Evolutionary conservation across 163 green algal genomes (phyloP), one percentile per base, ranked within the genome.

Genomic region (Chlamydomonas reinhardtii): DNA sequence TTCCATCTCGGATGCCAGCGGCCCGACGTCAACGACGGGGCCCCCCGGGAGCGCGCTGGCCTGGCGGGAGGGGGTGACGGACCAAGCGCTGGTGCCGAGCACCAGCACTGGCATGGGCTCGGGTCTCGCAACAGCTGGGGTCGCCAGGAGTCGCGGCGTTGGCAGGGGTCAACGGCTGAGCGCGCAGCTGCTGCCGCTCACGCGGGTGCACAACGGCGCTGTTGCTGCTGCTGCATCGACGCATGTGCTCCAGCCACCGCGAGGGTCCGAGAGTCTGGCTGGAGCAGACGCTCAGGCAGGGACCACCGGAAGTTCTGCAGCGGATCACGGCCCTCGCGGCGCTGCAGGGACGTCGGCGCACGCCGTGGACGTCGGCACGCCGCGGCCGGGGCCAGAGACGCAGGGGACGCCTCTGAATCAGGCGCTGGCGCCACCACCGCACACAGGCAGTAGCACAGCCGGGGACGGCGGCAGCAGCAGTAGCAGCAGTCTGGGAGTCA

Each of bases 21-120:
- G 19, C 59, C n/a, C 19, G 4, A 65, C 64, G 20, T 27, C 64
- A 0, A 34, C 64, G 59, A 29, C 59, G 5, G 62, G 25, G 25
- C 24, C 25, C 62, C 24, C 62, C 29, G 29, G 31, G 24, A 59
- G 35, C 56, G 25, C 39, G 12, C 52, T 86, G 34, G 56, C 70
- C 14, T 86, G 80, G 80, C 80, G 80, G 5, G 70, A 80, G 25
- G 80, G 80, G 32, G 29, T 79, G 70, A 86, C 80, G 8, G 80
- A 86, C 29, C 54, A 73, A 0, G 9, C 4, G 6, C 37, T 86
- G 2, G 35, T 73, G 2, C 70, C 80, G 0, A 86, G 80, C 80
- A 86, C 54, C 34, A 85, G 79, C 76, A 56, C 11, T 17, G 48
- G 48, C 48, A 6, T 37, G 2, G 48, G 1, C 19, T 56, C 48